Evolutionary conservation across 2,329 filamentous ascomycete species (phyloP).

Genomic region (Talaromyces sp.): DNA sequence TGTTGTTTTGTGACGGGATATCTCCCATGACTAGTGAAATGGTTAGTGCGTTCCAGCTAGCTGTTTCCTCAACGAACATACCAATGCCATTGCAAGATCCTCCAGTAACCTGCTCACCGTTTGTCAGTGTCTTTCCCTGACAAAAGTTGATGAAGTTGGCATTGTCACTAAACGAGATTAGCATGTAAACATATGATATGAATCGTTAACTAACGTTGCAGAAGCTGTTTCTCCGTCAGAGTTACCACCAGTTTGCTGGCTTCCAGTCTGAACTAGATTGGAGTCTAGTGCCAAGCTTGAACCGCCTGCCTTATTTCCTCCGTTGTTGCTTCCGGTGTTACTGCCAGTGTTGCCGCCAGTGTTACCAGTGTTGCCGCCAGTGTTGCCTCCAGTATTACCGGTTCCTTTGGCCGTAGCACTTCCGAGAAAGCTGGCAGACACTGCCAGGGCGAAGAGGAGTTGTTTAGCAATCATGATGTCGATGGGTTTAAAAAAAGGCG

Average conservation of each 20-base stretch:
- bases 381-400: constrained; percentile 23
- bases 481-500: not conserved
- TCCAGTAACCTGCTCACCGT: constrained; percentile 51
- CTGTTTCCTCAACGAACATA: constrained; percentile 25
- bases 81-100: constrained; percentile 59
- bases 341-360: constrained; percentile 2
- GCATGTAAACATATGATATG: not conserved
- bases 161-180: constrained; percentile 39
- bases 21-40: constrained; percentile 53
- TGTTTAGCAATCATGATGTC: constrained; percentile 7
- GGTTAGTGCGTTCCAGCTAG: constrained; percentile 10
- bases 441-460: not conserved
- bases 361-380: constrained; percentile 26
- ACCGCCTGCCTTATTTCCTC: constrained; percentile 1
- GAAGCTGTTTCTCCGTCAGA: constrained; percentile 47
- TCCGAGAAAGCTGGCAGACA: not conserved
- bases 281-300: constrained; percentile 33
- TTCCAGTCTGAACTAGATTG: constrained; percentile 41
- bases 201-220: constrained; percentile 39
- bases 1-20: constrained; percentile 52
- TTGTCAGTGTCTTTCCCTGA: constrained; percentile 54
- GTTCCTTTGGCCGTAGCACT: not conserved
- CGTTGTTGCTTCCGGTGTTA: constrained; percentile 25
- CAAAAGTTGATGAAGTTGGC: constrained; percentile 64
- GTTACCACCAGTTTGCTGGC: constrained; percentile 23